Base-by-base conservation (phyloP, 2,329 filamentous ascomycete species). In the Ophiognomonia clavigignenti-juglandacearum region DNA sequence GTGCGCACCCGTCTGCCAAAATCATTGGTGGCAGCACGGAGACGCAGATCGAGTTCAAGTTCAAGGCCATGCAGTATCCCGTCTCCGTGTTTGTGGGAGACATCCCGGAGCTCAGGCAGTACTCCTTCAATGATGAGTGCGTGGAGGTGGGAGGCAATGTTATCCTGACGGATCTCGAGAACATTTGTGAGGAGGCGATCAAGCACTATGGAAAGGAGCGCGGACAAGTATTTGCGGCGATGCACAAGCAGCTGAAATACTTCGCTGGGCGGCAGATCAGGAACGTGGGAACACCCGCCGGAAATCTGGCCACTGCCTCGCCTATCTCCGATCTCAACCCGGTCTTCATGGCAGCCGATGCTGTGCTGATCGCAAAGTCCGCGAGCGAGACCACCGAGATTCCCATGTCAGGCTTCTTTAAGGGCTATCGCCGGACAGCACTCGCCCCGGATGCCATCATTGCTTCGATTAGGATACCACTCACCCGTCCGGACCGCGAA, bases 11-110 rank as follows among this genome's bases (percentile, higher is more conserved):
- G 0, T 82, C 84, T 22, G 89, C 92, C 4, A 98, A 97, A 66
- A 82, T 98, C 52, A 96, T 98, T 52, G 92, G 90, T 41, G 93
- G 93, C 52, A 96, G 90, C 63, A 95, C 91, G 2, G 93, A 98
- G 66, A 97, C 92, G 0, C 93, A 97, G 66, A 97, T 98, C 51
- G 93, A 98, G 68, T 87, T 95, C 69, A 96, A 96, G 67, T 97
- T 98, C 78, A 97, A 97, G 70, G 89, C 85, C 1, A 80, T 96
- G 73, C 80, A 90, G 57, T 97, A 97, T 62, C 85, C 85, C 4
- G 82, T 88, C 1, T 96, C 91, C 0, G 87, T 98, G 0, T 97
- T 86, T 56, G 87, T 97, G 9, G 91, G 92, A 10, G 93, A 98
- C 59, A 96, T 98, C 49, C 73, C 88, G 1, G 93, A 97, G 66